A percentile compares a stretch with the other conserved stretches of the same genome.
These are phyloP conservation scores for Malus hybrid DNA, from an alignment of 331 rosid species.

Conservation along the genomic window DNA sequence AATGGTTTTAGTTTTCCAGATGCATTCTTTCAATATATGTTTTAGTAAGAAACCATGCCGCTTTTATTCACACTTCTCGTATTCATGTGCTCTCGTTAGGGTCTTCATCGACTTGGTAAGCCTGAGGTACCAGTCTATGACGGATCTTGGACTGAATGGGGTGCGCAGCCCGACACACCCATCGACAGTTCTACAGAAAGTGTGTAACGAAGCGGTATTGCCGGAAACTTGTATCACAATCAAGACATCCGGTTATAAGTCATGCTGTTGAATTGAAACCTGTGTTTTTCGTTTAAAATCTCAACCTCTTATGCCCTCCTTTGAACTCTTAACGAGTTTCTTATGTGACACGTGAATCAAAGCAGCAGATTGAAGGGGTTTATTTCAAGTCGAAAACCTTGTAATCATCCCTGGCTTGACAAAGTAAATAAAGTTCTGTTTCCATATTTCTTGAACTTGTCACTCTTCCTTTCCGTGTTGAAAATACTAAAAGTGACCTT, in stretches of 20 bases:
- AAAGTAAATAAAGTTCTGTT: neutral
- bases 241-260: neutral
- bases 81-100: constrained; percentile 29
- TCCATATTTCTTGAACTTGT: neutral
- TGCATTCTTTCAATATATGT: no score
- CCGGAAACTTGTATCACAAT: neutral
- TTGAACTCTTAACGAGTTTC: neutral
- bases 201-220: neutral
- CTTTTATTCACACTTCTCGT: neutral
- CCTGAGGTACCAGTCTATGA: constrained; percentile 75
- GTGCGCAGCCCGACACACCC: constrained; percentile 67
- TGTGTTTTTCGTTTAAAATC: neutral
- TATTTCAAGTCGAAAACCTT: neutral
- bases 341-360: neutral
- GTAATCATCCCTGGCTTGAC: neutral
- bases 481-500: neutral
- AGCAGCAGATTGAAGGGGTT: neutral
- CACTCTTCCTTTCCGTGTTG: neutral
- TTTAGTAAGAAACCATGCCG: neutral
- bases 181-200: constrained; percentile 34
- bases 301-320: neutral
- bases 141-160: constrained; percentile 99
- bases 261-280: neutral
- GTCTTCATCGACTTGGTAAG: constrained; percentile 86
- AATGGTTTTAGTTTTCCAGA: neutral